Conservation (phyloP, 768 basidiomycete genomes). For the Zangia roseola region DNA sequence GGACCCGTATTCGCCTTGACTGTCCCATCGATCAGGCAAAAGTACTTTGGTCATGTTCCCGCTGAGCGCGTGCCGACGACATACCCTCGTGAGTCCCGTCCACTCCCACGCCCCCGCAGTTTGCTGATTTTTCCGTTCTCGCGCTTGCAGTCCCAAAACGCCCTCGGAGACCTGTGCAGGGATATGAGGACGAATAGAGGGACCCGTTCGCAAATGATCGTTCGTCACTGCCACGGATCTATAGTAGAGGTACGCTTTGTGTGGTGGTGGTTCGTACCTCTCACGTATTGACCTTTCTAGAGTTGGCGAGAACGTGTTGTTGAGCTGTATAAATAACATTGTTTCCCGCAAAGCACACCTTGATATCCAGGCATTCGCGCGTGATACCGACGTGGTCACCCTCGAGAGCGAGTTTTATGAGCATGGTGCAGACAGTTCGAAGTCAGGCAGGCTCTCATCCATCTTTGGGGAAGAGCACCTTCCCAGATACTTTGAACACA, state of each 20-base stretch:
- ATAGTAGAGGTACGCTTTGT: conserved; percentile 8
- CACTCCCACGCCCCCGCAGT: background rate
- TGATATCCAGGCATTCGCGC: background rate
- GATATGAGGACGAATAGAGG: conserved; percentile 66
- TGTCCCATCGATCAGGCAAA: conserved; percentile 75
- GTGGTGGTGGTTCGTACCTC: background rate
- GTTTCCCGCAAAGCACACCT: background rate
- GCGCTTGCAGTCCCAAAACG: conserved; percentile 62
- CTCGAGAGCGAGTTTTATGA: background rate
- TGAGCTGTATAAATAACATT: conserved; percentile 5
- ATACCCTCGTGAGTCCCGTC: conserved; percentile 67
- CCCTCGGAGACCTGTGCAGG: conserved; percentile 61
- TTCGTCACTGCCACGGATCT: background rate
- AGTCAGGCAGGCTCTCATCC: too few species aligned
- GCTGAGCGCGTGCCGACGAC: conserved; percentile 70
- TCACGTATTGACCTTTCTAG: background rate
- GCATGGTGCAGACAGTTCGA: too few species aligned
- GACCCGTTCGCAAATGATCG: background rate
- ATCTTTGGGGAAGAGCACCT: too few species aligned
- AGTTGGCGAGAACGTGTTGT: background rate
- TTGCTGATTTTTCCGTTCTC: background rate
- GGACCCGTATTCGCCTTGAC: conserved; percentile 73
- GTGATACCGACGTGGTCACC: background rate
- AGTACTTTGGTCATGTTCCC: conserved; percentile 67
- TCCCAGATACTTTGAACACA: too few species aligned